These are phyloP conservation scores for Fistulifera solaris DNA, from an alignment of 108 stramenopile species.

Conservation along the genomic window DNA sequence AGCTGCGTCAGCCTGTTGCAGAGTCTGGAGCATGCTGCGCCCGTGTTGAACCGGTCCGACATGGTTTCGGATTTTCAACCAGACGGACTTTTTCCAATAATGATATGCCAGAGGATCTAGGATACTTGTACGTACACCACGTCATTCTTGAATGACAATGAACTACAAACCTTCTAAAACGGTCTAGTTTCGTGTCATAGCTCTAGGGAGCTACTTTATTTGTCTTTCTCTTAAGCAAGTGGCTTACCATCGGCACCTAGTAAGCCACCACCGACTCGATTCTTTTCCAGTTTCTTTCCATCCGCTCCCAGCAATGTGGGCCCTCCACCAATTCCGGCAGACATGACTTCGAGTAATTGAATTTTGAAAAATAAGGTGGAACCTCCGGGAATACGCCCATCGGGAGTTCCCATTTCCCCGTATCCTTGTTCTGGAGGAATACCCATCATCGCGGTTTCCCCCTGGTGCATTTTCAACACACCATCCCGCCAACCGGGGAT, in stretches of 20 bases:
- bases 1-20: too few species aligned
- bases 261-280: conserved; percentile 26
- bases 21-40: too few species aligned
- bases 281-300: conserved; percentile 38
- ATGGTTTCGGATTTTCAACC: too few species aligned
- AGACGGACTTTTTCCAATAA: too few species aligned
- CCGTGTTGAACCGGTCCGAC: too few species aligned
- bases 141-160: too few species aligned
- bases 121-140: too few species aligned
- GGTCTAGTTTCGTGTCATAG: too few species aligned
- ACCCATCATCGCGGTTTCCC: conserved; percentile 82
- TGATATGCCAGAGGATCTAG: too few species aligned
- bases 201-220: too few species aligned
- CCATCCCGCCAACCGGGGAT: conserved; percentile 74
- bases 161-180: too few species aligned
- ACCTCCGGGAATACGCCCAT: conserved; percentile 77
- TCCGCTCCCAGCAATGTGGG: conserved; percentile 64
- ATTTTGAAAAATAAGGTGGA: conserved; percentile 82
- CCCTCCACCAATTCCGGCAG: conserved; percentile 56
- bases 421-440: conserved; percentile 74
- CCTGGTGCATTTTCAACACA: conserved; percentile 69
- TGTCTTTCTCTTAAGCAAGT: conserved; percentile 3
- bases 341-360: conserved; percentile 69
- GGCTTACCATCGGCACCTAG: conserved; percentile 66
- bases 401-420: conserved; percentile 67